Base-by-base conservation (phyloP, 208 protist genomes). In the Leishmania turanica region DNA sequence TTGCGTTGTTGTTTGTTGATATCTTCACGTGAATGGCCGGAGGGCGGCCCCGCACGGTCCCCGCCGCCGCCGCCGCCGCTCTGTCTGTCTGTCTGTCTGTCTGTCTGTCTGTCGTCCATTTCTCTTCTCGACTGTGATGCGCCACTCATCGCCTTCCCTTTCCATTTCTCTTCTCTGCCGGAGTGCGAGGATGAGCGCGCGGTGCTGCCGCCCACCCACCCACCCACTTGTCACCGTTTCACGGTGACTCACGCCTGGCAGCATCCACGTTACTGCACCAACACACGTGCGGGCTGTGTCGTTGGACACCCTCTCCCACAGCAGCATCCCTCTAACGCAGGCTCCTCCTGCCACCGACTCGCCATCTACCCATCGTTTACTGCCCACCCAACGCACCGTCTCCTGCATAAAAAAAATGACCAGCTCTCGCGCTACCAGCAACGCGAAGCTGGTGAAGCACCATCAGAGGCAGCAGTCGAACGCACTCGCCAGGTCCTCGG, bases 381-480 rank as follows among this genome's bases (percentile, higher is more conserved):
- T 53, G 8, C 24, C n/a, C 42, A 53, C 27, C 31, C 42, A 6
- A n/a, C 8, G 17, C 4, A 24, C 62, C 19, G 62, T 68, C 7
- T 58, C 24, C 45, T 79, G 31, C 31, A 53, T 0, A 9, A 34
- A 13, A 34, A 13, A 42, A 73, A 89, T 91, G 85, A 72, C 81
- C 4, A 81, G 90, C 54, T 90, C 84, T 9, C 87, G 88, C n/a
- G 77, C 88, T 24, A 62, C 84, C 1, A 77, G 82, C 47, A 94
- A 95, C 78, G 84, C 88, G n/a, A 90, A 89, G 74, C 65, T 93
- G 54, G 77, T 91, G 73, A 85, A 90, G 78, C 68, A 77, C 58
- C 84, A 91, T 71, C 87, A 95, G 81, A 78, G 82, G 47, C 83
- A 80, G 74, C 79, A 91, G 71, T 81, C 87, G 17, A 68, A 66